Conservation (phyloP, 768 basidiomycete species). For the Rhizopogon rudus region DNA sequence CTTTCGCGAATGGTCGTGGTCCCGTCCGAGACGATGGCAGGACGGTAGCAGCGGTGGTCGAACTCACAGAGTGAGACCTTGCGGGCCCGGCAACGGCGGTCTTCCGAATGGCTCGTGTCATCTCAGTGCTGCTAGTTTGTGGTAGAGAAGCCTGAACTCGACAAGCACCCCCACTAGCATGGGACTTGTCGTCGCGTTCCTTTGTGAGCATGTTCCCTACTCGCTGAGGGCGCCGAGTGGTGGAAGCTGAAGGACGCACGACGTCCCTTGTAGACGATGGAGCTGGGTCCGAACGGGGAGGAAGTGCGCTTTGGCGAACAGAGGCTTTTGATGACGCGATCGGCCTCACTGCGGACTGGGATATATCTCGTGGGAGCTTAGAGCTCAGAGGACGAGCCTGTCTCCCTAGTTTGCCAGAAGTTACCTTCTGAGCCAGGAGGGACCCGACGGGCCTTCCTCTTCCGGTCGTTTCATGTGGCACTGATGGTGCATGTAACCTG, state of each 20-base stretch:
- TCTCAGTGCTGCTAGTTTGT: not conserved
- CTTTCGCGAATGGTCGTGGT: too few relatives aligned
- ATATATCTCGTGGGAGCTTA: not conserved
- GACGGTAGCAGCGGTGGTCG: too few relatives aligned
- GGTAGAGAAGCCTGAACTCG: too few relatives aligned
- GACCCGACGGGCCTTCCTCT: not conserved
- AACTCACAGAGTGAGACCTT: too few relatives aligned
- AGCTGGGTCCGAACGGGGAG: too few relatives aligned
- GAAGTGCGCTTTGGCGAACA: too few relatives aligned
- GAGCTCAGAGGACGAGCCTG: not conserved
- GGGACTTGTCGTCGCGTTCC: not conserved
- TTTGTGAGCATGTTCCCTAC: not conserved
- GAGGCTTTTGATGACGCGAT: too few relatives aligned
- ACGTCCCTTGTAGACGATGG: not conserved
- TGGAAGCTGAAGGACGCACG: not conserved
- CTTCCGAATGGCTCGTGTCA: not conserved
- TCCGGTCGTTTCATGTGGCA: too few relatives aligned
- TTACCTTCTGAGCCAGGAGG: not conserved
- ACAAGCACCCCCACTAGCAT: not conserved
- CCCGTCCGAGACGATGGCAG: too few relatives aligned
- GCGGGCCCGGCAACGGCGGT: too few relatives aligned
- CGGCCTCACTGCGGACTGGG: too few relatives aligned
- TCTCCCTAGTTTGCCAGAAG: not conserved
- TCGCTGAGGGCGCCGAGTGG: not conserved
- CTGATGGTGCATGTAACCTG: too few relatives aligned